Evolutionary conservation across 2,329 filamentous ascomycete species (phyloP).

Genomic region (Sarocladiaceae sp.): DNA sequence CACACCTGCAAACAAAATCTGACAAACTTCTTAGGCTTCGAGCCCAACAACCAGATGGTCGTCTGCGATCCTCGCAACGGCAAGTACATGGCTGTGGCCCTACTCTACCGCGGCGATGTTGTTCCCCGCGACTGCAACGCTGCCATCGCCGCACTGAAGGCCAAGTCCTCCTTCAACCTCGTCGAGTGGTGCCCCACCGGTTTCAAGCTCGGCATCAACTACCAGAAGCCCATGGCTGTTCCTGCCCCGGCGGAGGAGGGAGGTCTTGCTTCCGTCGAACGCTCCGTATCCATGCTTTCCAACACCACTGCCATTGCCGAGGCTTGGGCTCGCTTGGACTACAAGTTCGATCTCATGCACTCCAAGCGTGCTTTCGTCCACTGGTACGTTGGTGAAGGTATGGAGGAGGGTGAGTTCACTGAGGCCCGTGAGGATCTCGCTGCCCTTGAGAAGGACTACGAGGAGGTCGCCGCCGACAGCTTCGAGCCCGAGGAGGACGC

Average conservation of each 20-base stretch:
- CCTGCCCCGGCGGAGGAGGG: conserved; percentile 50
- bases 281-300: conserved; percentile 66
- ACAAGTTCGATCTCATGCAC: conserved; percentile 78
- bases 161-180: conserved; percentile 68
- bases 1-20: neutral
- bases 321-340: conserved; percentile 67
- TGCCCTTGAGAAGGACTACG: conserved; percentile 81
- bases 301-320: conserved; percentile 73
- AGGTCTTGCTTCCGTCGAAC: conserved; percentile 58
- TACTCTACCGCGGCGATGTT: conserved; percentile 68
- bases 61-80: conserved; percentile 70
- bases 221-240: conserved; percentile 62
- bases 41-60: conserved; percentile 77
- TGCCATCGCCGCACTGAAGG: conserved; percentile 64
- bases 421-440: conserved; percentile 84
- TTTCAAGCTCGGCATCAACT: conserved; percentile 75
- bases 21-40: conserved; percentile 50
- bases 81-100: conserved; percentile 72
- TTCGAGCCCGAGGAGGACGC: conserved; percentile 54
- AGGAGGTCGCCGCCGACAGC: conserved; percentile 77
- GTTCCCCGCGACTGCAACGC: conserved; percentile 66
- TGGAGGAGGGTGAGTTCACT: conserved; percentile 89
- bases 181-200: conserved; percentile 74
- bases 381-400: conserved; percentile 84
- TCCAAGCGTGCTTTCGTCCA: conserved; percentile 73